A percentile compares a stretch with the other conserved stretches of the same genome.
phyloP scores from a whole-genome alignment of 176 grass and related monocot species.

The Melocanna baccifera region DNA sequence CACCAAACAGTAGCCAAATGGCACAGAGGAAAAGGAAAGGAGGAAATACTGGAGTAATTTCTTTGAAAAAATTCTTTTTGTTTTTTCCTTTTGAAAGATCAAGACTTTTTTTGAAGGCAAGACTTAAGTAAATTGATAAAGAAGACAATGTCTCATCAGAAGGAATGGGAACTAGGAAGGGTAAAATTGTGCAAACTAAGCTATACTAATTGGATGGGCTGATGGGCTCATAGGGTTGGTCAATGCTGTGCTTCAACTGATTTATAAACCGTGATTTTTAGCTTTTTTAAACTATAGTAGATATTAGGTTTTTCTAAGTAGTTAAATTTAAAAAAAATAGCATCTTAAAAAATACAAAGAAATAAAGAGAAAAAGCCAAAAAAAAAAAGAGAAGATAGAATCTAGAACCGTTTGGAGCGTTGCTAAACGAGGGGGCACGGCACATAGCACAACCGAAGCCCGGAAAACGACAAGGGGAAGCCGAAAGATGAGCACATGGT shows the following conservation, averaged over 20 bases:
- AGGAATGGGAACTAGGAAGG: background rate
- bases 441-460: conserved; percentile 2
- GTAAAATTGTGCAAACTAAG: background rate
- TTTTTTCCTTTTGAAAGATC: no score
- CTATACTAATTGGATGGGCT: background rate
- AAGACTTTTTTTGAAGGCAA: no score
- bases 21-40: background rate
- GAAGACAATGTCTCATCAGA: background rate
- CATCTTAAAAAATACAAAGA: no score
- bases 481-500: conserved; percentile 13
- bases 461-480: conserved; percentile 22
- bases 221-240: background rate
- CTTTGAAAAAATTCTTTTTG: no score
- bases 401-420: no score
- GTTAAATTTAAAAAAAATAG: no score
- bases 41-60: background rate
- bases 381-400: no score
- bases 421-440: background rate
- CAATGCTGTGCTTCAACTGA: background rate
- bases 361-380: no score
- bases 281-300: no score
- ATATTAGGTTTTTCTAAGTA: no score
- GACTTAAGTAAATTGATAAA: background rate
- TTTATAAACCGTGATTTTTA: no score
- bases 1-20: background rate